These are phyloP conservation scores for Globisporangium megalacanthum DNA, from an alignment of 352 stramenopile species.

Conservation along the genomic window DNA sequence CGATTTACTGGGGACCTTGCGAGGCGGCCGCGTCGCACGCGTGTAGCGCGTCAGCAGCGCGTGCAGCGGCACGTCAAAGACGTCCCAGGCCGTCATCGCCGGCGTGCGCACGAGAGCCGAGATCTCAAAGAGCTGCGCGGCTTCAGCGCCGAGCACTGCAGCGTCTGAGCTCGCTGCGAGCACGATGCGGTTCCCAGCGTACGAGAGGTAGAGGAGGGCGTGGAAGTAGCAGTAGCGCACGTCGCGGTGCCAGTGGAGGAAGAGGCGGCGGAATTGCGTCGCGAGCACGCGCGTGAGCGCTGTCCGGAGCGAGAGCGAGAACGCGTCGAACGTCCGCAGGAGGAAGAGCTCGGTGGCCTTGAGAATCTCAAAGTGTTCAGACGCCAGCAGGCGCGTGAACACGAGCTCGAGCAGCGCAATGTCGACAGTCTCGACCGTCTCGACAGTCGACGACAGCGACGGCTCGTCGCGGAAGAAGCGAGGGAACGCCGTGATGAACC, in stretches of 20 bases:
- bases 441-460: no score
- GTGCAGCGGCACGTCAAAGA: conserved; percentile 53
- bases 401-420: conserved; percentile 35
- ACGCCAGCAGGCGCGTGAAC: conserved; percentile 56
- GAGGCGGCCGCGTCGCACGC: conserved; percentile 29
- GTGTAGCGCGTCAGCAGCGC: conserved; percentile 47
- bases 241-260: conserved; percentile 82
- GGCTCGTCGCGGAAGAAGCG: conserved; percentile 48
- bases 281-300: conserved; percentile 45
- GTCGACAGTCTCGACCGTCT: conserved; percentile 22
- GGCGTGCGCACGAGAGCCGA: conserved; percentile 44
- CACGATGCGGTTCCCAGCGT: conserved; percentile 68
- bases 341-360: conserved; percentile 65
- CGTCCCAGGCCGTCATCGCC: conserved; percentile 41
- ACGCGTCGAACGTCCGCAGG: conserved; percentile 44
- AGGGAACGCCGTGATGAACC: conserved; percentile 50
- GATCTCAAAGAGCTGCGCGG: conserved; percentile 64
- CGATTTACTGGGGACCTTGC: no score
- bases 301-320: conserved; percentile 55
- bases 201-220: conserved; percentile 76
- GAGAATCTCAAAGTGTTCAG: conserved; percentile 70
- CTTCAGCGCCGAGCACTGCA: conserved; percentile 57
- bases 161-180: conserved; percentile 70
- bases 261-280: conserved; percentile 49
- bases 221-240: conserved; percentile 83